Percentiles rank a stretch among this genome's conserved stretches.
These are phyloP conservation scores for Globisporangium camurandrum DNA, from an alignment of 352 stramenopile species.

Conservation along the genomic window DNA sequence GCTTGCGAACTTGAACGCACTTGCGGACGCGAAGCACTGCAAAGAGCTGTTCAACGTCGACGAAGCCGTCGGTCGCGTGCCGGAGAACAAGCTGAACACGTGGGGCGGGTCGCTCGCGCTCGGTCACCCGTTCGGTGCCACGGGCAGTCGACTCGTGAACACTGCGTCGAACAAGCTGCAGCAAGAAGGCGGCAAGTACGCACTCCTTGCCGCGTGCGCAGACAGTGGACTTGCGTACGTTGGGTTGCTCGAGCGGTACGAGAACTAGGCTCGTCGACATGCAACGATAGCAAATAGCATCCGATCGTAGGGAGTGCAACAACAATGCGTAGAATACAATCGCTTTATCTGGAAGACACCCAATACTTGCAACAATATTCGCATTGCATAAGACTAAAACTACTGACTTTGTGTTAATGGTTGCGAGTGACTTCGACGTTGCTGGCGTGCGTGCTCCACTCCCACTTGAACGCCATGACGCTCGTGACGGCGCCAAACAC, in stretches of 20 bases:
- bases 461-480: constrained; percentile 70
- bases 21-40: constrained; percentile 92
- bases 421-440: too few relatives aligned
- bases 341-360: neutral
- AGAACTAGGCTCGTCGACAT: constrained; percentile 26
- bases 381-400: too few relatives aligned
- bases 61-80: constrained; percentile 87
- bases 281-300: neutral
- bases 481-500: constrained; percentile 69
- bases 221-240: constrained; percentile 97
- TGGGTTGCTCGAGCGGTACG: constrained; percentile 90
- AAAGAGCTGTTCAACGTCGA: constrained; percentile 91
- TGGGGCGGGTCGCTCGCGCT: constrained; percentile 95
- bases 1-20: constrained; percentile 94
- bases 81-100: constrained; percentile 95
- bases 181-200: constrained; percentile 93
- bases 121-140: constrained; percentile 98
- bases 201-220: constrained; percentile 94
- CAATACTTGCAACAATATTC: neutral
- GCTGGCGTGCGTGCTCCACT: constrained; percentile 70
- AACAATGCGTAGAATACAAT: too few relatives aligned
- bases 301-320: neutral
- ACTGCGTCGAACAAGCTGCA: constrained; percentile 96
- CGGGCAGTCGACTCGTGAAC: constrained; percentile 93
- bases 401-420: too few relatives aligned